Base-by-base conservation (phyloP, 306 rosid genomes). In the Gillenia trifoliata region DNA sequence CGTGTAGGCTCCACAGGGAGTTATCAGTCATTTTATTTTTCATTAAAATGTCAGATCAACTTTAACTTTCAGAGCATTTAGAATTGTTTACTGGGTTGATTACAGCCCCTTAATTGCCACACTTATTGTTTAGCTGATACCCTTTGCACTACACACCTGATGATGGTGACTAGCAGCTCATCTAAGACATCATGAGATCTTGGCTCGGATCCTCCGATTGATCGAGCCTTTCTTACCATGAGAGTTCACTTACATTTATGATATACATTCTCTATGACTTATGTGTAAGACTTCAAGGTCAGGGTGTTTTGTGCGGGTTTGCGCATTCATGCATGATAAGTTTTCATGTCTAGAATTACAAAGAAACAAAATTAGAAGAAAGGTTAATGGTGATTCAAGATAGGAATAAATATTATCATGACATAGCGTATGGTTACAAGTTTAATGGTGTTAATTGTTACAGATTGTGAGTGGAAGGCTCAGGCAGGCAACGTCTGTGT, bases 391-490 rank as follows among this genome's bases (percentile, higher is more conserved):
- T 43, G 6, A n/a, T 26, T 70, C 55, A 62, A 49, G 40, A 25
- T 19, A 62, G 75, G 59, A 70, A 22, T 49, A 12, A 20, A 61
- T 66, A 40, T 65, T 54, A 29, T 25, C 22, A 38, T 22, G 38
- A 11, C 38, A 43, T 8, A 28, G 43, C 36, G 22, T 33, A 22
- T 36, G 66, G 59, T 52, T 57, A 43, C 8, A 57, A 66, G 23
- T 20, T 30, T 71, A 29, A 56, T 60, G 34, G 31, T 66, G 59
- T 5, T 33, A 79, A 68, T 56, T 68, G 66, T 64, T 57, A 79
- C 80, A 87, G 90, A 87, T 79, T 87, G 90, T 26, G 90, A 84
- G 72, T 87, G 90, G 90, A 87, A 87, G 79, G 90, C 88, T 65
- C 88, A 87, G 73, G 90, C 90, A 10, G 90, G 90, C 71, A 87